phyloP scores from a whole-genome alignment of 352 stramenopile genomes.

The Phytophthora meadii region DNA sequence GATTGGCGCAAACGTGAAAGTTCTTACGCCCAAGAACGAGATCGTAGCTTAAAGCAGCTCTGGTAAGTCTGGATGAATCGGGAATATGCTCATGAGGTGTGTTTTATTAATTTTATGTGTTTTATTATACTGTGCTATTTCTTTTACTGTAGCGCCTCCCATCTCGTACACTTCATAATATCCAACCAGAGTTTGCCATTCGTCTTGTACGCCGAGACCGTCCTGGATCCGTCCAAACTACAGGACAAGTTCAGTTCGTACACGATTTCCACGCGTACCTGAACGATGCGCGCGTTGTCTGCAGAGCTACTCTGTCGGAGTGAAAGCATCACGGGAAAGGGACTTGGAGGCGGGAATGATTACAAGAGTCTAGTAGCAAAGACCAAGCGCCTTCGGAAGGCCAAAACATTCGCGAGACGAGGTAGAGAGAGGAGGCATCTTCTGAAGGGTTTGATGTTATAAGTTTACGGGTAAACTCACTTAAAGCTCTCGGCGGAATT shows the following conservation, averaged over 20 bases:
- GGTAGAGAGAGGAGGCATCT: too few species aligned
- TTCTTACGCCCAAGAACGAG: conserved; percentile 73
- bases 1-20: conserved; percentile 58
- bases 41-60: conserved; percentile 50
- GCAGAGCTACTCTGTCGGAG: conserved; percentile 6
- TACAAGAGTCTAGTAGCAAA: neutral
- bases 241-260: conserved; percentile 76
- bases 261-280: conserved; percentile 80
- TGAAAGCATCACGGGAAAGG: conserved; percentile 16
- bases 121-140: conserved; percentile 22
- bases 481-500: too few species aligned
- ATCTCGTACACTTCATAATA: too few species aligned
- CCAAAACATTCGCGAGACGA: conserved; percentile 17
- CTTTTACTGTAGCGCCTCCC: too few species aligned
- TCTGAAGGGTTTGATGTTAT: too few species aligned
- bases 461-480: too few species aligned
- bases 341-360: conserved; percentile 10
- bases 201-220: conserved; percentile 76
- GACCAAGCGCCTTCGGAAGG: conserved; percentile 14
- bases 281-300: conserved; percentile 71
- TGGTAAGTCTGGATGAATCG: neutral
- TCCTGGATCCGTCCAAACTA: conserved; percentile 81
- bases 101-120: conserved; percentile 1
- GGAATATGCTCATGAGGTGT: neutral
- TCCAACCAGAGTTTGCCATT: conserved; percentile 70